Evolutionary conservation across 2,329 filamentous ascomycete genomes (phyloP).

Genomic region (Phoma sp.): DNA sequence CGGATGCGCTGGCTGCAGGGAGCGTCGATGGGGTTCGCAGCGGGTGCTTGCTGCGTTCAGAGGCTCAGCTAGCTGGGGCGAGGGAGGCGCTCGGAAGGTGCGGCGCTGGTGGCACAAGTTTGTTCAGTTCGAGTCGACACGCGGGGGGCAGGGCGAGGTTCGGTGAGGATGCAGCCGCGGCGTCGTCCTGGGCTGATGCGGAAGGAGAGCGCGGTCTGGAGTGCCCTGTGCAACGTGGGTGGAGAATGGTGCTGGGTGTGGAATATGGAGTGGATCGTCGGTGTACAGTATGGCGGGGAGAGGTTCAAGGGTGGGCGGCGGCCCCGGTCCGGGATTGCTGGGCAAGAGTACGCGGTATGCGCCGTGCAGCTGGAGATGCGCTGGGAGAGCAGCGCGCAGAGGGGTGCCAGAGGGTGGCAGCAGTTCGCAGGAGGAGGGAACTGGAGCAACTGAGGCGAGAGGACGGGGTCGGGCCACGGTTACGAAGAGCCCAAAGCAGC

Average conservation of each 20-base stretch:
- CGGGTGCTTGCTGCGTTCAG: conserved; percentile 22
- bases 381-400: conserved; percentile 10
- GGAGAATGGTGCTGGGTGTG: conserved; percentile 25
- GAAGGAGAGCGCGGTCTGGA: conserved; percentile 20
- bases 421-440: conserved; percentile 22
- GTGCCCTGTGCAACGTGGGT: conserved; percentile 25
- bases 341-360: conserved; percentile 10
- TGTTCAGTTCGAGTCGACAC: conserved; percentile 34
- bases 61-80: conserved; percentile 31
- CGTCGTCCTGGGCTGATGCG: conserved; percentile 8
- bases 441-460: conserved; percentile 25
- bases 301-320: conserved; percentile 30
- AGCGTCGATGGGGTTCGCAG: conserved; percentile 3
- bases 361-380: conserved; percentile 12
- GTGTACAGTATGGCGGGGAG: conserved; percentile 43
- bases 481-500: conserved; percentile 25
- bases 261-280: conserved; percentile 31
- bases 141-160: conserved; percentile 18
- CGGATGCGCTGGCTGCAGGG: conserved; percentile 17
- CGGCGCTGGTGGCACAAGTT: conserved; percentile 37
- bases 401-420: conserved; percentile 5
- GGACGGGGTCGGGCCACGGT: conserved; percentile 24
- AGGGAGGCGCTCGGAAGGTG: conserved; percentile 18
- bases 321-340: conserved; percentile 19
- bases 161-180: conserved; percentile 6